Base-by-base conservation (phyloP, 768 basidiomycete species). In the Tricholoma hemisulphureum region DNA sequence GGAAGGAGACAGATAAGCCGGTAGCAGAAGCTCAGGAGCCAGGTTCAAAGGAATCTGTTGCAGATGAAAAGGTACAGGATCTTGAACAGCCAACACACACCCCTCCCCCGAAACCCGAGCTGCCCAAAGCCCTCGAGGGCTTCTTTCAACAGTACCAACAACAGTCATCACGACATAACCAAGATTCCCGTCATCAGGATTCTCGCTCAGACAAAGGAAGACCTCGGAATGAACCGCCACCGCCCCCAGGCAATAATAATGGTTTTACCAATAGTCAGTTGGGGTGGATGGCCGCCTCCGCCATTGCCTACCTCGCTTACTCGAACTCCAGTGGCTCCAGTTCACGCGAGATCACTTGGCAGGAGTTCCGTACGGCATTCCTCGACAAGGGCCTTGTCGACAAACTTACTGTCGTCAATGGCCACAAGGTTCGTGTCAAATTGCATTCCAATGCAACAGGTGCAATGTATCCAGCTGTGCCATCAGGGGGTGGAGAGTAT, bases 281-380 rank as follows among this genome's bases (percentile, higher is more conserved):
- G 26, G 76, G 68, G 4, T 83, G 83, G 63, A 66, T 89, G 55
- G 71, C 74, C 20, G 77, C 75, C 3, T 76, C 86, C 53, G 81
- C 83, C 24, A 79, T 85, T 13, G 82, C 83, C 20, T 88, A 86
- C 65, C 80, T 88, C 64, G 77, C 88, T 13, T 90, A 87, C 64
- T 82, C 83, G 13, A 77, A 83, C 57, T 81, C 85, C 11, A 77
- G 76, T 35, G 71, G 77, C 0, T 75, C 81, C 4, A 73, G 76
- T 23, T 84, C 89, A 1, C 85, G 90, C 58, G 97, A 99, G 75
- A 98, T 99, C 63, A 99, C 97, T 61, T 99, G 97, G 96, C 95
- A 98, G 75, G 97, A 98, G 74, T 99, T 99, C 79, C 87, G 95
- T 53, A 95, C 93, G 45, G 93, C 94, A 9, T 93, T 99, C 79